Conservation (phyloP, 106 monocot species). For the Gastrodia elata region DNA sequence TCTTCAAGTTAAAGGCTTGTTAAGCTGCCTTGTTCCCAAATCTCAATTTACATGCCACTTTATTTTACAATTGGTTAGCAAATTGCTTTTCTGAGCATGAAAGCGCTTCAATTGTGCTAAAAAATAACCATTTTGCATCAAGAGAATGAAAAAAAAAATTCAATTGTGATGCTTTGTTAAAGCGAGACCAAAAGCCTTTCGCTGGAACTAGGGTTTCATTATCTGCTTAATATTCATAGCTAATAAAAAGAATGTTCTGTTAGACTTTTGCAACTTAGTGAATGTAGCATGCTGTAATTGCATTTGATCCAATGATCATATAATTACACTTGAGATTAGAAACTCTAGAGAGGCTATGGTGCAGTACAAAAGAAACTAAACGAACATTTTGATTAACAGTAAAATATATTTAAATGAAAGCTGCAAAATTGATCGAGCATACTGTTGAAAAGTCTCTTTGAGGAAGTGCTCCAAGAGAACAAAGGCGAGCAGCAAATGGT, state of each 20-base stretch:
- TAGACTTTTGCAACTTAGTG: background rate
- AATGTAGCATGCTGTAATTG: background rate
- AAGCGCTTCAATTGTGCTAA: too few relatives aligned
- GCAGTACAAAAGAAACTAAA: background rate
- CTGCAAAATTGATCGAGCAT: slow-evolving; percentile 20
- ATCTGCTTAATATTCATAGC: background rate
- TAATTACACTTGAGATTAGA: background rate
- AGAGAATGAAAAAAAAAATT: too few relatives aligned
- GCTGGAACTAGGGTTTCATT: background rate
- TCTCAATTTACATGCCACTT: too few relatives aligned
- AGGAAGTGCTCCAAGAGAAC: slow-evolving; percentile 36
- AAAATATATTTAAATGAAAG: background rate
- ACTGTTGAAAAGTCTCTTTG: slow-evolving; percentile 59
- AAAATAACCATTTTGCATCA: too few relatives aligned
- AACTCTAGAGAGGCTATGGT: background rate
- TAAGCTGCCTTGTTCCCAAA: background rate
- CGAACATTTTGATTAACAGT: background rate
- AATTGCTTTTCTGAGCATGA: background rate
- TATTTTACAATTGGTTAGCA: too few relatives aligned
- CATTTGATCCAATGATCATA: background rate
- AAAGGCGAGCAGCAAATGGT: slow-evolving; percentile 44
- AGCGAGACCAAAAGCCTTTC: background rate
- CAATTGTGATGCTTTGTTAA: background rate
- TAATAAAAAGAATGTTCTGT: background rate
- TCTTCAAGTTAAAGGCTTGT: background rate